Evolutionary conservation across 352 stramenopile species (phyloP).

Genomic region (Phytophthora litchii): DNA sequence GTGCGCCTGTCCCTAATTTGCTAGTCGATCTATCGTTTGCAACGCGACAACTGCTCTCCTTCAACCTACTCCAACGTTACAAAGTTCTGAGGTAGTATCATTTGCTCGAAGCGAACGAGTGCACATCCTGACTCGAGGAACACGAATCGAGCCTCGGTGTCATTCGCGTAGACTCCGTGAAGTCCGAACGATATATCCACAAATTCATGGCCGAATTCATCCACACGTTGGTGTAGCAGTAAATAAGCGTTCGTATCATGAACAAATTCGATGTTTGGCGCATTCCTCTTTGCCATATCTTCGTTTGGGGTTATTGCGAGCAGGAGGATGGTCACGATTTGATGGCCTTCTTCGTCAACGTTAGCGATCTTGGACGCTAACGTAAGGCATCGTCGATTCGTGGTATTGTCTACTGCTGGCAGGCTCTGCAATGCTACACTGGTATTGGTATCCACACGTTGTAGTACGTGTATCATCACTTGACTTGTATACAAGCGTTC

Average conservation of each 20-base stretch:
- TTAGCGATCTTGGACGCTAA: conserved; percentile 32
- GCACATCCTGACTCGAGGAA: conserved; percentile 31
- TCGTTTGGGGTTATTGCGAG: conserved; percentile 30
- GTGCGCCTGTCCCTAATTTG: too few relatives aligned
- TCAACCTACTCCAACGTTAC: neutral
- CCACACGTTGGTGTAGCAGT: conserved; percentile 21
- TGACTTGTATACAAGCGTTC: conserved; percentile 27
- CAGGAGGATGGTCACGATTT: conserved; percentile 17
- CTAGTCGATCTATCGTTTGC: too few relatives aligned
- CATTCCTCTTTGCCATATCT: conserved; percentile 9
- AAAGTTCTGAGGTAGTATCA: conserved; percentile 27
- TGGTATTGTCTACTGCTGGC: conserved; percentile 24
- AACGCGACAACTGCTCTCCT: too few relatives aligned
- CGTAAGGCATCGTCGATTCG: conserved; percentile 29
- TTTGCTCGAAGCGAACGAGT: conserved; percentile 44
- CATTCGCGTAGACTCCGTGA: conserved; percentile 21
- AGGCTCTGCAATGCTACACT: conserved; percentile 36
- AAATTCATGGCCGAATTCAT: conserved; percentile 11
- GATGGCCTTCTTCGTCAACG: conserved; percentile 15
- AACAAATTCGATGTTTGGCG: conserved; percentile 25
- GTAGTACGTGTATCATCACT: conserved; percentile 33
- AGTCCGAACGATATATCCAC: conserved; percentile 41
- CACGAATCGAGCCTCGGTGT: conserved; percentile 31
- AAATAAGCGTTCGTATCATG: conserved; percentile 40
- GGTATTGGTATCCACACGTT: conserved; percentile 32